These are phyloP conservation scores for Lactarius hatsudake DNA, from an alignment of 768 basidiomycete species.

Conservation along the genomic window DNA sequence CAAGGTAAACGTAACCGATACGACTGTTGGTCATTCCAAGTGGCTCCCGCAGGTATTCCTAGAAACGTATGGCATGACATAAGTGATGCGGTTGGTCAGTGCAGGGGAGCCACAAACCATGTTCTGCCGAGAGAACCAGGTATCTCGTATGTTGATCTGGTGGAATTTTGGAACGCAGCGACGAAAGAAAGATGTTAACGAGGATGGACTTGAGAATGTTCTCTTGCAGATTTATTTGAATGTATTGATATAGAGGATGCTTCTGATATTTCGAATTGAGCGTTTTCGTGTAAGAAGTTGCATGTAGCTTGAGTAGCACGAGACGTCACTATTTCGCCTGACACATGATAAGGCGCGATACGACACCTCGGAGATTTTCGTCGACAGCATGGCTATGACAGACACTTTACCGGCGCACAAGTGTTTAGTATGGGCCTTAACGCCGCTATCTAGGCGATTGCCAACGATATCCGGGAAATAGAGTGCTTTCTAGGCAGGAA, in stretches of 20 bases:
- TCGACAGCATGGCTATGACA: conserved; percentile 78
- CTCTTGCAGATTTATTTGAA: conserved; percentile 92
- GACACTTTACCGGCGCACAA: conserved; percentile 76
- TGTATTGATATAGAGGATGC: conserved; percentile 63
- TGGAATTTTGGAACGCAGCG: conserved; percentile 67
- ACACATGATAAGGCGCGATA: background rate
- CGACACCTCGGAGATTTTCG: conserved; percentile 82
- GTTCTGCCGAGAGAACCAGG: conserved; percentile 78
- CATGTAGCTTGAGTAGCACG: conserved; percentile 60
- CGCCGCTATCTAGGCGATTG: conserved; percentile 54
- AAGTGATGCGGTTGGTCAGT: background rate
- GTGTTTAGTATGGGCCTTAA: conserved; percentile 68
- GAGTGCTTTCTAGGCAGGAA: conserved; percentile 66
- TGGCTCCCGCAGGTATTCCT: conserved; percentile 69
- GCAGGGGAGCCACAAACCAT: conserved; percentile 48
- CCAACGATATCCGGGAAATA: conserved; percentile 89
- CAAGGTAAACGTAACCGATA: conserved; percentile 88
- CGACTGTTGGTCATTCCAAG: conserved; percentile 87
- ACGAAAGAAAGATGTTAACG: conserved; percentile 77
- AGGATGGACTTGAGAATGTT: conserved; percentile 91
- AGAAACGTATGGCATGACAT: background rate
- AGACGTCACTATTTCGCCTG: background rate
- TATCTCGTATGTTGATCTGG: conserved; percentile 64
- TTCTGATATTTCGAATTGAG: conserved; percentile 51
- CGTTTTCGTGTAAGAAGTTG: conserved; percentile 61